Conservation (phyloP, 805 yeast genomes). For the Saccharomyces jurei region DNA sequence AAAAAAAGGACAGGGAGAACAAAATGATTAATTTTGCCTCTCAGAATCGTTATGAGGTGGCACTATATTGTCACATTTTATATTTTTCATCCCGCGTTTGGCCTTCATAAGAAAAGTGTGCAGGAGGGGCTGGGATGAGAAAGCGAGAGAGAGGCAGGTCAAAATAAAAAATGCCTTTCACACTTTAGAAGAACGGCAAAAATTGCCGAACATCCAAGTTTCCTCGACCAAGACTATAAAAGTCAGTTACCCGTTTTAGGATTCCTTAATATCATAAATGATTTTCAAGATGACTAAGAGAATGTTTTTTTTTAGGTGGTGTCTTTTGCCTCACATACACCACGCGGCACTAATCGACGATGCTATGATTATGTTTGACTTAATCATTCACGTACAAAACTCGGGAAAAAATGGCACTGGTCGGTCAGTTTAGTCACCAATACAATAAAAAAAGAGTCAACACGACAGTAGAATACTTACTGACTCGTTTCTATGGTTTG, state of each 20-base stretch:
- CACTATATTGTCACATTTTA: not conserved
- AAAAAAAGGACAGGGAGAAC: not conserved
- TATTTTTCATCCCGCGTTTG: not conserved
- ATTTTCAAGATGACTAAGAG: not conserved
- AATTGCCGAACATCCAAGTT: not conserved
- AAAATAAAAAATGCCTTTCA: not conserved
- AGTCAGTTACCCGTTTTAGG: not conserved
- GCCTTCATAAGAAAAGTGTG: not conserved
- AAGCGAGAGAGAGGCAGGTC: not conserved
- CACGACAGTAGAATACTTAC: not conserved
- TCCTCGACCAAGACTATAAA: not conserved
- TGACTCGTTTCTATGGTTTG: not conserved
- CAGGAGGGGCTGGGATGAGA: not conserved
- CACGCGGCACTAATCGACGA: not conserved
- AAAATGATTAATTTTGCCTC: not conserved
- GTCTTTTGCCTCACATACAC: not conserved
- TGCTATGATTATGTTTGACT: not conserved
- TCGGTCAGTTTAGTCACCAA: not conserved
- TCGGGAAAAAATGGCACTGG: not conserved
- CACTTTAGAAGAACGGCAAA: not conserved
- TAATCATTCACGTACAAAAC: not conserved
- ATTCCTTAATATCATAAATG: not conserved
- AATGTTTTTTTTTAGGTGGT: not conserved
- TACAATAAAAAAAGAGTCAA: not conserved
- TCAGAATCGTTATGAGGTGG: not conserved